Evolutionary conservation across 257 asterid species (phyloP).

Genomic region (Ligustrum vulgare): DNA sequence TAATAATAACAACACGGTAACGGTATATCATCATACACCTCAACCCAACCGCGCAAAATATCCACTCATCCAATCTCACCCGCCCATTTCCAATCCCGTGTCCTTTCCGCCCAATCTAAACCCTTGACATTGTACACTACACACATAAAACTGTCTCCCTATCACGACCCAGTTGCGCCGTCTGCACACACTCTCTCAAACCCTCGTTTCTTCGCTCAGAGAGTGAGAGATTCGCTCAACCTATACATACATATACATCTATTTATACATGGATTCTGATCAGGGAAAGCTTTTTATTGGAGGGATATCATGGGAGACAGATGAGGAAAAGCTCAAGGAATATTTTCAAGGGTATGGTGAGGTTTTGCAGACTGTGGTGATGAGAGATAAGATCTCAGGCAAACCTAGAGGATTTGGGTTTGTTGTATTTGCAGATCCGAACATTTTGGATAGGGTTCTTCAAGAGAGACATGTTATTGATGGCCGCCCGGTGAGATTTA

Average conservation of each 20-base stretch:
- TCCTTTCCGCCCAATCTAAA: slow-evolving; percentile 12
- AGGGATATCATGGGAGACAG: slow-evolving; percentile 90
- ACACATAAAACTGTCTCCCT: not conserved
- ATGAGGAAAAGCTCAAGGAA: slow-evolving; percentile 74
- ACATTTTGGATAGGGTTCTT: slow-evolving; percentile 64
- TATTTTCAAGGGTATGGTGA: slow-evolving; percentile 77
- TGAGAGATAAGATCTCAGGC: slow-evolving; percentile 75
- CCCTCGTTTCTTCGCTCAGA: slow-evolving; percentile 13
- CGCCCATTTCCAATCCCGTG: slow-evolving; percentile 27
- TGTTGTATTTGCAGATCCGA: slow-evolving; percentile 82
- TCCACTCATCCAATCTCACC: slow-evolving; percentile 34
- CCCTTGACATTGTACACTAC: slow-evolving; percentile 5
- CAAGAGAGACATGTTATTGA: slow-evolving; percentile 78
- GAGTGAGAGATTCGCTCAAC: not conserved
- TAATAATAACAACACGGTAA: no score
- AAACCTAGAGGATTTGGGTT: slow-evolving; percentile 88
- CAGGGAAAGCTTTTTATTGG: slow-evolving; percentile 89
- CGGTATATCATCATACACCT: not conserved
- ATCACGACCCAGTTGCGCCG: slow-evolving; percentile 19
- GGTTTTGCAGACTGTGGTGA: slow-evolving; percentile 74
- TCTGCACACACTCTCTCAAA: slow-evolving; percentile 21
- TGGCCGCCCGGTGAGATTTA: slow-evolving; percentile 74
- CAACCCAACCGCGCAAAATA: not conserved
- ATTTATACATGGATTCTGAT: slow-evolving; percentile 73
- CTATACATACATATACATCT: not conserved